Evolutionary conservation across 2,329 filamentous ascomycete genomes (phyloP).

Genomic region (Penicillium hesseltinei): DNA sequence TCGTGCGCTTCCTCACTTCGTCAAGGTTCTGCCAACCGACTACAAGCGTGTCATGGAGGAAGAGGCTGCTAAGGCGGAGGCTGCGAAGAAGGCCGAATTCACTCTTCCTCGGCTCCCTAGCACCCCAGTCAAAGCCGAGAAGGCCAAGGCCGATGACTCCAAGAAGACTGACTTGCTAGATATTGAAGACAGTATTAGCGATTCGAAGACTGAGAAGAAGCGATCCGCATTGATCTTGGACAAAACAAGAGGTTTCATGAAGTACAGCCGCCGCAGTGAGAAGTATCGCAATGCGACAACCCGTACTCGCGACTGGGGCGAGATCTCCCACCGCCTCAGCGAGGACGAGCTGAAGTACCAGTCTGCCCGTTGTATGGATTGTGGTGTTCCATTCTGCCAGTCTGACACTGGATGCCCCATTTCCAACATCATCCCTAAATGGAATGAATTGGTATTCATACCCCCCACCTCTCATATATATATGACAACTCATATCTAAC

Average conservation of each 20-base stretch:
- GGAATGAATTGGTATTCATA: constrained; percentile 63
- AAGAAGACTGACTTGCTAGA: constrained; percentile 73
- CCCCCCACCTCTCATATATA: too few relatives aligned
- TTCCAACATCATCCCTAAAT: constrained; percentile 96
- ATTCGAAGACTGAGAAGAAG: constrained; percentile 82
- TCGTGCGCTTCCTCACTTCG: constrained; percentile 81
- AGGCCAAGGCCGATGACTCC: constrained; percentile 57
- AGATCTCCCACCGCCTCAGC: constrained; percentile 80
- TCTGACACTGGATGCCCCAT: constrained; percentile 95
- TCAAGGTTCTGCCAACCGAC: constrained; percentile 91
- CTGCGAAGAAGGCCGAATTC: constrained; percentile 80
- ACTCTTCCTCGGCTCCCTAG: constrained; percentile 74
- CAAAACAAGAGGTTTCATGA: constrained; percentile 97
- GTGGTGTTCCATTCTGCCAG: constrained; percentile 96
- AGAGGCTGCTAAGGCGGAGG: constrained; percentile 79
- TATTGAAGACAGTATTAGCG: constrained; percentile 86
- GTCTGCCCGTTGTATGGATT: constrained; percentile 96
- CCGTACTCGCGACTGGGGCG: constrained; percentile 87
- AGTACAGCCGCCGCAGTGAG: constrained; percentile 87
- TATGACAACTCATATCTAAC: too few relatives aligned
- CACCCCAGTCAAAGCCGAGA: constrained; percentile 51
- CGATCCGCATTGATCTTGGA: constrained; percentile 89
- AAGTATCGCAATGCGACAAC: constrained; percentile 86
- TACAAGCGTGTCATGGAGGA: constrained; percentile 92
- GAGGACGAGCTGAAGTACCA: constrained; percentile 97